Evolutionary conservation across 2,329 filamentous ascomycete genomes (phyloP), one percentile per base, ranked within the genome.

Genomic region (Fusarium avenaceum): DNA sequence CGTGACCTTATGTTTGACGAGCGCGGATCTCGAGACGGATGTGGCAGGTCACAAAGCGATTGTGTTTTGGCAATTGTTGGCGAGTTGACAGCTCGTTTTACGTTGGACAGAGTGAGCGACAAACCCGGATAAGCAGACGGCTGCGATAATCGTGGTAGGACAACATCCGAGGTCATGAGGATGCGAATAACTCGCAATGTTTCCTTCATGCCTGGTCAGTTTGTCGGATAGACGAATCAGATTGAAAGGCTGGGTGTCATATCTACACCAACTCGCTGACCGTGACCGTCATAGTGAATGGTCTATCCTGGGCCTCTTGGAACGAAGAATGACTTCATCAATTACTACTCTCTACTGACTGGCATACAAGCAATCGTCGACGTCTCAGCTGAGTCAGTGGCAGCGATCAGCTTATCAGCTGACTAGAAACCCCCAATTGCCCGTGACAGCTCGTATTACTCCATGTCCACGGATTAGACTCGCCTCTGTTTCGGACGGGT

Each of bases 401-500:
- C 32, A 57, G 20, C 17, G 38, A 24, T 30, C 22, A n/a, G 17
- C 33, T 38, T 30, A 51, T 49, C 47, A 65, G 56, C 40, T 65
- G 54, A 67, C 65, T 62, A 22, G 24, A 35, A 26, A 30, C 28
- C n/a, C 32, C 40, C 35, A 38, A 38, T 38, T n/a, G 35, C 17
- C 35, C 45, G 39, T 47, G 38, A 44, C 39, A 44, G 42, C 63
- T 67, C 48, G 43, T 54, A 44, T 51, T 13, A 53, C 22, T 52
- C 35, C 49, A 20, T 33, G 24, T 30, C 24, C 47, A 15, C 24
- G 39, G 57, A 20, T 54, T 49, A 63, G 51, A 46, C 61, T 67
- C 62, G 51, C 62, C 39, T 53, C 30, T 53, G 67, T 67, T 57
- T 69, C 66, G 60, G 59, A 47, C 54, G 47, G 44, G 32, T 67